Base-by-base conservation (phyloP, 2,329 filamentous ascomycete genomes). In the Metarhizium anisopliae region DNA sequence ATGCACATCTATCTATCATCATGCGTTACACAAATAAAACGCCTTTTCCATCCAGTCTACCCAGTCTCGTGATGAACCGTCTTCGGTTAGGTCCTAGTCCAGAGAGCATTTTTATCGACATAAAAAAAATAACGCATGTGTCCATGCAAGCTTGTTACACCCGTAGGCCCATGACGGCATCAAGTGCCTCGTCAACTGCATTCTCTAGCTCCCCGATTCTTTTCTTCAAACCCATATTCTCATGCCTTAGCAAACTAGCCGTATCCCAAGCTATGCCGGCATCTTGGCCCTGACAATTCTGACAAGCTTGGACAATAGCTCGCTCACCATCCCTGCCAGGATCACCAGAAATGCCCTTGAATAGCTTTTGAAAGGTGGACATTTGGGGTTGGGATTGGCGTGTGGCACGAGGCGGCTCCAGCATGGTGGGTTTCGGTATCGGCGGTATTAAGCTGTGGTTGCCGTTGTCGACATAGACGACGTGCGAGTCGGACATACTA, bases 241-340 rank as follows among this genome's bases (percentile, higher is more conserved):
- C 84, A 50, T 82, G 79, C 43, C 81, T 73, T 57, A 86, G 68
- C 50, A 85, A 59, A 53, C 77, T 76, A n/a, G 84, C 83, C 4
- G 83, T 84, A 63, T 86, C 78, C 83, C 83, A 86, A 4, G 83
- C 83, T 42, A 82, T 74, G 59, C 80, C 82, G 13, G 79, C 74
- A 53, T 81, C 78, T 61, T 78, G 77, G 13, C 83, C 82, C 54
- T 74, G 68, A 66, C 84, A 86, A 62, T 84, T 85, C 38, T 67
- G 62, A 61, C 83, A 85, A 63, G 66, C 67, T 29, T 59, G 55
- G 10, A 58, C 55, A 6, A 59, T 54, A n/a, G 56, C 64, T 40
- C 66, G 62, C 38, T 62, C 45, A 49, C n/a, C 11, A 6, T 18
- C 42, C 42, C 42, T 62, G 20, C 60, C 61, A 18, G 59, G 53